Evolutionary conservation across 306 rosid species (phyloP).

Genomic region (Begonia fuchsioides): DNA sequence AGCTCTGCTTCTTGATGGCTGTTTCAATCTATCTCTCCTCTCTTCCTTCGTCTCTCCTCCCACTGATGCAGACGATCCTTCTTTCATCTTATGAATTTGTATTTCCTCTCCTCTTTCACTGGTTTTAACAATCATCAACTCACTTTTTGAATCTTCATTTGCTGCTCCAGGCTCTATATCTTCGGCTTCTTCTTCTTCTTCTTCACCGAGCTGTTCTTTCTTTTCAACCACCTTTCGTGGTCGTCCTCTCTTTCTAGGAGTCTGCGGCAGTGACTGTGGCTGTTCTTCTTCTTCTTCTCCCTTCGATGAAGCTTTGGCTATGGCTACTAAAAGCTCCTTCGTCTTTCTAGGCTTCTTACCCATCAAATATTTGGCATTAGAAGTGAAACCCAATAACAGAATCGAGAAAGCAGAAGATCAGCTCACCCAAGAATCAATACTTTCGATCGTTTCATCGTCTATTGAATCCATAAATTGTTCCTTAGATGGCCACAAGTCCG

Average conservation of each 20-base stretch:
- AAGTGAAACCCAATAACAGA: not conserved
- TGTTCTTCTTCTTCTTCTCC: constrained; percentile 14
- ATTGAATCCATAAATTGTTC: not conserved
- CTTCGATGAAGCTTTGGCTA: constrained; percentile 59
- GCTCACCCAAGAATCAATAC: too few relatives aligned
- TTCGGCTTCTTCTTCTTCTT: constrained; percentile 6
- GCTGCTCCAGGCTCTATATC: not conserved
- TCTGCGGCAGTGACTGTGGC: constrained; percentile 18
- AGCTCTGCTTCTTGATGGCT: constrained; percentile 51
- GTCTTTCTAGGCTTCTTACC: constrained; percentile 68
- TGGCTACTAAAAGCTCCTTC: constrained; percentile 61
- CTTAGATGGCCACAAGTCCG: not conserved
- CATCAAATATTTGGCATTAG: constrained; percentile 20
- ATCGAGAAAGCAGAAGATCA: not conserved
- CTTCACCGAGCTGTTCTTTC: constrained; percentile 10
- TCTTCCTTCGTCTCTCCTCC: constrained; percentile 14
- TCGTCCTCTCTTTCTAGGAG: constrained; percentile 70
- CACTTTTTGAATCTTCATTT: constrained; percentile 12
- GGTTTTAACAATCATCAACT: constrained; percentile 14
- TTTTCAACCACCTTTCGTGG: constrained; percentile 57
- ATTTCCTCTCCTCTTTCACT: not conserved
- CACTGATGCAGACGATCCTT: constrained; percentile 15
- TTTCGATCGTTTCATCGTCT: too few relatives aligned
- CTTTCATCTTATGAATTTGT: constrained; percentile 6
- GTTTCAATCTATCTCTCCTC: constrained; percentile 9